Evolutionary conservation across 116 monocot genomes (phyloP), one percentile per base, ranked within the genome.

Genomic region (Cymodocea nodosa): DNA sequence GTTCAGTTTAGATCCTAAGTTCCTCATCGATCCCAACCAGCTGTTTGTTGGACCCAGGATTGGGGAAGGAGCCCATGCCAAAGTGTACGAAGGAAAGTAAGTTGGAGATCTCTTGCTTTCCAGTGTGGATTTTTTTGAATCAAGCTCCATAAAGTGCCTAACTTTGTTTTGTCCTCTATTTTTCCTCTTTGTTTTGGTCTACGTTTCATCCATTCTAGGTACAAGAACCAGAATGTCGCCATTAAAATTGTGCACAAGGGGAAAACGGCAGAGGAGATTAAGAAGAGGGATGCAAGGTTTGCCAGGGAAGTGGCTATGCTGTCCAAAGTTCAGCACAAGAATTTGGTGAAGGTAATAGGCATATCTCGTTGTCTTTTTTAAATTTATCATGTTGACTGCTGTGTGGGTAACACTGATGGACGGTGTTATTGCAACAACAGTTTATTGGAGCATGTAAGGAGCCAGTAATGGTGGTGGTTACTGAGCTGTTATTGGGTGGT

Each of bases 401-500:
- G 10, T 23, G 48, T 49, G 14, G 13, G 50, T 19, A 50, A 50
- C 23, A 18, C 54, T 65, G 30, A 35, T 50, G 23, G 57, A 14
- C 25, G 30, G n/a, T 49, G 25, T 24, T 35, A 15, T 50, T 51
- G 19, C 8, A 68, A 35, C 2, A 50, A 57, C 78, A 94, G 94
- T 90, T 94, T 60, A 76, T 94, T 53, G 94, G 94, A 57, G 89
- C 94, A 56, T 94, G 94, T 59, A 86, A 79, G 75, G 94, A 94
- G 74, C 94, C 94, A 36, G 80, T 87, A 12, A 94, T 94, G 94
- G 94, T 94, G 66, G 90, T 94, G 52, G 94, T 94, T n/a, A 94
- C 94, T 20, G 94, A 94, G 81, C 90, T 94, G 16, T 71, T 94
- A 63, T 70, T 78, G 23, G 94, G 94, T 14, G 94, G 94, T 2